Percentiles rank a stretch among this genome's conserved stretches.
Evolutionary conservation across 192 early-diverging fungal genomes (phyloP).

Genomic region (Anaeromyces robustus): DNA sequence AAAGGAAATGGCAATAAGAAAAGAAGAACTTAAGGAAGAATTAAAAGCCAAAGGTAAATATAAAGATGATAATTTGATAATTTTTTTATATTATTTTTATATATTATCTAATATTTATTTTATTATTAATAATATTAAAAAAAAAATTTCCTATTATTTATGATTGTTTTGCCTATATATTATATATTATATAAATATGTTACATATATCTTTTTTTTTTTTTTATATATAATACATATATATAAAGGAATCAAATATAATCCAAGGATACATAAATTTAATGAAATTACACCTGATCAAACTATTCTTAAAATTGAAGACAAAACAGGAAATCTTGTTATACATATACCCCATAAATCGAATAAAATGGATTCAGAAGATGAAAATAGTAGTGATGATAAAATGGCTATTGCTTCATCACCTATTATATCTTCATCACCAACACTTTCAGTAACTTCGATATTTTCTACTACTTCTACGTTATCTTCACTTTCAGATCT

Average conservation of each 20-base stretch:
- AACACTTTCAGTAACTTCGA: not conserved
- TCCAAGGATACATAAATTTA: not conserved
- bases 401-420: not conserved
- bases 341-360: not conserved
- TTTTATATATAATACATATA: no score
- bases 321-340: not conserved
- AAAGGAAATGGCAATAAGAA: not conserved
- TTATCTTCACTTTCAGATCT: not conserved
- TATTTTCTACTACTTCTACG: not conserved
- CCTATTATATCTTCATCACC: not conserved
- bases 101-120: no score
- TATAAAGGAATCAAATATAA: not conserved
- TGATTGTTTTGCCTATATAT: no score
- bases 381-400: not conserved
- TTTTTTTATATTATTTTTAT: no score
- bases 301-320: not conserved
- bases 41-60: not conserved
- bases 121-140: no score
- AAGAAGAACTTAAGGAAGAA: not conserved
- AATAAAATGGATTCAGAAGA: not conserved
- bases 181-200: no score
- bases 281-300: not conserved
- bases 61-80: no score
- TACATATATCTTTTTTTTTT: no score
- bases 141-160: no score